A percentile compares a stretch with the other conserved stretches of the same genome.
Conservation (phyloP, 169 alveolate species). For the Perkinsus marinus region DNA sequence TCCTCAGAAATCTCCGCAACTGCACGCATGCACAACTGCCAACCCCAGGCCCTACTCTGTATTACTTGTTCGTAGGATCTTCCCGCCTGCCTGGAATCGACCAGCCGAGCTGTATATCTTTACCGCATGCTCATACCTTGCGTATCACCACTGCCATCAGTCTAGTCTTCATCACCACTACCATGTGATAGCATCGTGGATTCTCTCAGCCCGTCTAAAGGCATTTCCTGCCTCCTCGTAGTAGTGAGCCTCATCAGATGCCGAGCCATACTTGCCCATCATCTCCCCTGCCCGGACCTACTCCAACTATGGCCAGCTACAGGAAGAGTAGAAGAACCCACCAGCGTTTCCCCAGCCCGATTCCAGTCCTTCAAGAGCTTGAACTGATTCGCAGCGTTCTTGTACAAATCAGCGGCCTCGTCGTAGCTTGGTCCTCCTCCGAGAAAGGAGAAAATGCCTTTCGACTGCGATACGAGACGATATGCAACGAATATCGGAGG, state of each 20-base stretch:
- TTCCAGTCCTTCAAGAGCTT: not conserved
- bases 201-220: not conserved
- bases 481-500: too few relatives aligned
- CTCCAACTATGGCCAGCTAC: not conserved
- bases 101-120: not conserved
- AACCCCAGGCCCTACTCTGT: not conserved
- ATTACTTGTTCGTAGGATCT: not conserved
- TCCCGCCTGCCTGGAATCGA: not conserved
- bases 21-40: not conserved
- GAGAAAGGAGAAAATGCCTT: not conserved
- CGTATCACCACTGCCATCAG: not conserved
- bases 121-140: not conserved
- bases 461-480: not conserved
- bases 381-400: slow-evolving; percentile 3
- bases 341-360: not conserved
- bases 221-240: slow-evolving; percentile 1
- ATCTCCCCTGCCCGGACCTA: not conserved
- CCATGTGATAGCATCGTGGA: not conserved
- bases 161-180: not conserved
- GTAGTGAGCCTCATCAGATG: not conserved
- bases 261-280: not conserved
- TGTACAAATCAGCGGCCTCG: slow-evolving; percentile 2
- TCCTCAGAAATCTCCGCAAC: not conserved
- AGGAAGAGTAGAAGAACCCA: not conserved
- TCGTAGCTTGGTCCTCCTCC: not conserved